phyloP scores from a whole-genome alignment of 495 filamentous ascomycete species.

The Durotheca rogersii region DNA sequence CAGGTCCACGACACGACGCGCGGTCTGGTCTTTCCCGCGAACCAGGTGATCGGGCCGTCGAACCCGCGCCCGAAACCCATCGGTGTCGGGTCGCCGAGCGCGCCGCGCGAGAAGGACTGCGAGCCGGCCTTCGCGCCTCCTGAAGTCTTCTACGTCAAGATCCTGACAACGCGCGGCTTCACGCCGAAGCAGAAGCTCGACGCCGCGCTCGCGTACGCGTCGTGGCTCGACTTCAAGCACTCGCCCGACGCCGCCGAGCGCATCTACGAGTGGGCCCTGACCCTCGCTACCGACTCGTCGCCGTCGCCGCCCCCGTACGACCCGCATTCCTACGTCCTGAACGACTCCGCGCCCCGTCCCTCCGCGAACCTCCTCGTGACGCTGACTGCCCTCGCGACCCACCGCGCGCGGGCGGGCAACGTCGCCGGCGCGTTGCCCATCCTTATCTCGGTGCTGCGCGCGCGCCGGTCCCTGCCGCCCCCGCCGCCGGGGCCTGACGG shows the following conservation, averaged over 20 bases:
- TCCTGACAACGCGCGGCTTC: conserved; percentile 76
- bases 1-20: conserved; percentile 69
- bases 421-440: conserved; percentile 72
- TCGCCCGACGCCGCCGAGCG: conserved; percentile 59
- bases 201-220: conserved; percentile 76
- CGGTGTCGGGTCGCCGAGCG: conserved; percentile 55
- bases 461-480: conserved; percentile 52
- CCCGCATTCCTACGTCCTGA: conserved; percentile 59
- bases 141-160: conserved; percentile 71
- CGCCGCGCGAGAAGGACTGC: conserved; percentile 72
- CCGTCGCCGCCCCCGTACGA: conserved; percentile 56
- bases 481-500: neutral
- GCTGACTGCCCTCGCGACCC: conserved; percentile 73
- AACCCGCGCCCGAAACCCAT: conserved; percentile 78
- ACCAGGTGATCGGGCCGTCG: conserved; percentile 74
- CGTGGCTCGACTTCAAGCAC: conserved; percentile 78
- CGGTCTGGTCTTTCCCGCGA: conserved; percentile 63
- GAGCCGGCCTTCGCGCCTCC: conserved; percentile 61
- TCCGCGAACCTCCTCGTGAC: conserved; percentile 72
- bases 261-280: conserved; percentile 70
- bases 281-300: conserved; percentile 59
- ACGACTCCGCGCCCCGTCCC: conserved; percentile 50
- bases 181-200: conserved; percentile 70
- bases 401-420: conserved; percentile 67
- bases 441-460: conserved; percentile 79